A percentile compares a stretch with the other conserved stretches of the same genome.
Conservation (phyloP, 1,139 yeast genomes). For the Magnusiomyces clavatus region DNA sequence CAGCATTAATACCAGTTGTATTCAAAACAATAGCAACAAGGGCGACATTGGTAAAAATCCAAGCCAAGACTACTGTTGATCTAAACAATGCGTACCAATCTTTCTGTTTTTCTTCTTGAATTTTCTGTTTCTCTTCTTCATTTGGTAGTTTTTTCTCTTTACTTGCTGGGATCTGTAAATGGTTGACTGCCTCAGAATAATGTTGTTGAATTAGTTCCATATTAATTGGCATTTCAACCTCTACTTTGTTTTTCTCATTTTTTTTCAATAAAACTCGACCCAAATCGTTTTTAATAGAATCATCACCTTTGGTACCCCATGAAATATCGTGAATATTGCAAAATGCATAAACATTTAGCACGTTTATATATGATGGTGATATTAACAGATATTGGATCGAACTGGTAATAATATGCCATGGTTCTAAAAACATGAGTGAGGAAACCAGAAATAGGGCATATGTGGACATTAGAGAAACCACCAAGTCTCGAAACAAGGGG, state of each 20-base stretch:
- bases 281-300: slow-evolving; percentile 50
- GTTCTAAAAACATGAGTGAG: slow-evolving; percentile 67
- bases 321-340: slow-evolving; percentile 82
- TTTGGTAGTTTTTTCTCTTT: slow-evolving; percentile 19
- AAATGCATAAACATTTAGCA: slow-evolving; percentile 73
- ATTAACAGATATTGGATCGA: slow-evolving; percentile 62
- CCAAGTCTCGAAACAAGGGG: slow-evolving; percentile 68
- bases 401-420: slow-evolving; percentile 71
- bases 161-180: slow-evolving; percentile 20
- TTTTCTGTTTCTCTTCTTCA: slow-evolving; percentile 7
- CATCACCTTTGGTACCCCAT: slow-evolving; percentile 82
- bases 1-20: slow-evolving; percentile 48
- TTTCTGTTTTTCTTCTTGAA: slow-evolving; percentile 28
- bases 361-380: slow-evolving; percentile 71
- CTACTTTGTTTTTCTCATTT: slow-evolving; percentile 46
- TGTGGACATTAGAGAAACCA: slow-evolving; percentile 80
- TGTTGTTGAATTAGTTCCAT: too few relatives aligned
- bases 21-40: slow-evolving; percentile 60
- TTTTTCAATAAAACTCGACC: slow-evolving; percentile 59
- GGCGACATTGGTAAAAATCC: slow-evolving; percentile 70
- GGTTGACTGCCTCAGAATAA: slow-evolving; percentile 17
- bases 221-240: too few relatives aligned
- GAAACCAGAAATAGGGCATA: slow-evolving; percentile 73
- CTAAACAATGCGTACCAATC: slow-evolving; percentile 74
- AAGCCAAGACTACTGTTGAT: slow-evolving; percentile 66